These are phyloP conservation scores for Flaveria floridana DNA, from an alignment of 140 eudicot genomes.

Conservation along the genomic window DNA sequence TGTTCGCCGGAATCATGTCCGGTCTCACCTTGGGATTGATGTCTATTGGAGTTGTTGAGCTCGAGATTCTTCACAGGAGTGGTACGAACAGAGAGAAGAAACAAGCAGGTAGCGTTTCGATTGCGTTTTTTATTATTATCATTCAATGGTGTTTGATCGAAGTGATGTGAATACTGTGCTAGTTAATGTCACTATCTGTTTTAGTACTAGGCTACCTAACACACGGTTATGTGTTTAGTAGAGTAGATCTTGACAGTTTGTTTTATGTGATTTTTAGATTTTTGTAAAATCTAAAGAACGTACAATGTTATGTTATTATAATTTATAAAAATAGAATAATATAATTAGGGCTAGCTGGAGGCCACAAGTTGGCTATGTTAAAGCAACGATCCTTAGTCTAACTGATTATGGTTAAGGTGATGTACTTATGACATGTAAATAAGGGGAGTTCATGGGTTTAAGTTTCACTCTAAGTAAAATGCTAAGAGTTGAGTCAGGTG, in stretches of 20 bases:
- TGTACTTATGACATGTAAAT: too few relatives aligned
- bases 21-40: constrained; percentile 87
- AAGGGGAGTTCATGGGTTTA: too few relatives aligned
- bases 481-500: too few relatives aligned
- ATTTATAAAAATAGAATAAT: too few relatives aligned
- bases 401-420: too few relatives aligned
- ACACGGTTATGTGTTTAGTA: constrained; percentile 19
- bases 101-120: constrained; percentile 67
- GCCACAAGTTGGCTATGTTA: too few relatives aligned
- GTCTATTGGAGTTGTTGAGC: constrained; percentile 89
- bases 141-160: not conserved
- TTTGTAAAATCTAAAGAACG: too few relatives aligned
- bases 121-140: not conserved
- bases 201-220: constrained; percentile 16
- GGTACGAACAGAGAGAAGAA: constrained; percentile 67
- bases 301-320: too few relatives aligned
- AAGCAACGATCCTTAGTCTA: too few relatives aligned
- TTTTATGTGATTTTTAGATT: not conserved
- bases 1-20: constrained; percentile 95
- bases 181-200: not conserved
- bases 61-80: constrained; percentile 82
- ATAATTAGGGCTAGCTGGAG: too few relatives aligned
- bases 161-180: not conserved
- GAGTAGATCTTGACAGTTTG: constrained; percentile 14
- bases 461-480: too few relatives aligned